Base-by-base conservation (phyloP, 768 basidiomycete species). In the Mycena capillaripes region DNA sequence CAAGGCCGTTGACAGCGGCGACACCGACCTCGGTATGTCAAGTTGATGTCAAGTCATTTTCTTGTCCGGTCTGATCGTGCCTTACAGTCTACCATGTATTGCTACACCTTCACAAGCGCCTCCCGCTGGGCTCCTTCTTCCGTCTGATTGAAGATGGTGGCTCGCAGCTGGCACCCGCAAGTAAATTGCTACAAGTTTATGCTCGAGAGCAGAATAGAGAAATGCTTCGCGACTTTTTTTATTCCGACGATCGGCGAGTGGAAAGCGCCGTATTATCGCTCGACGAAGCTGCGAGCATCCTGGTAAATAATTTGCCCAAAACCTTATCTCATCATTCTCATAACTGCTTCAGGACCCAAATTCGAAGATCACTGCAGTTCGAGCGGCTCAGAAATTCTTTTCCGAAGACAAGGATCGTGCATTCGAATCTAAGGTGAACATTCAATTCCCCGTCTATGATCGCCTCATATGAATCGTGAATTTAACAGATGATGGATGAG, bases 221-320 rank as follows among this genome's bases (percentile, higher is more conserved):
- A 73, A 93, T 99, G 90, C 84, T 99, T 9, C 87, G 96, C 19
- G 97, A 99, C 79, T 99, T 97, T 82, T 99, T 97, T 81, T 99
- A 97, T 78, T 97, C 97, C 40, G 98, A 99, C 77, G 98, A 99
- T 82, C 87, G 98, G 64, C 88, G 97, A 55, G 93, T 95, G 17
- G 98, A 99, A 79, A 97, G 93, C 81, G 98, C 97, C 0, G 88
- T 93, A n/a, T 83, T 99, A 4, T 93, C 90, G 42, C 82, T 99
- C 25, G 95, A 95, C 52, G 98, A 98, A 80, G 93, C 95, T 9
- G 84, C 87, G 3, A 82, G 82, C 25, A 91, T 93, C 81, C 81
- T 82, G 76, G 97, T 96, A 75, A 72, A 79, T 78, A 10, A 30
- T 48, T 68, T 23, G 5, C 9, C 16, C 21, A 14, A 14, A 57